Evolutionary conservation across 2,329 filamentous ascomycete genomes (phyloP), one percentile per base, ranked within the genome.

Genomic region (Fusarium domesticum): DNA sequence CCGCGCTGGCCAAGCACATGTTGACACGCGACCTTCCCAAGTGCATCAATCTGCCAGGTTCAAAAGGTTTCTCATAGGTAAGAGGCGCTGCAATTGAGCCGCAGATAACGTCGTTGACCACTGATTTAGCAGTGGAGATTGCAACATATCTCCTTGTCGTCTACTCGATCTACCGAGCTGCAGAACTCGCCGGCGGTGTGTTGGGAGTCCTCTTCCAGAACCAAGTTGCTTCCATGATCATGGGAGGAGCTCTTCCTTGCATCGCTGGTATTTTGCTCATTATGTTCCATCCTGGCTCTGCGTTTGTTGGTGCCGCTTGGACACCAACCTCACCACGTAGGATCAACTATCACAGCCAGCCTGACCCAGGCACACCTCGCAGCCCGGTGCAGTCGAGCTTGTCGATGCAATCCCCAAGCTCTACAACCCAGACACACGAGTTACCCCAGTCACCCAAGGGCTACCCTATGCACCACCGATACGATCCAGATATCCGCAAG

Each of bases 61-160:
- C 52, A 71, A 63, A 40, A 58, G 60, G 4, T 75, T 75, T 33
- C 58, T 77, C 4, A 52, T 71, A 39, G 65, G 76, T 78, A 66
- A 48, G 68, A 58, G 6, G 5, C 11, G n/a, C 7, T 33, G 8
- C 10, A 3, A 30, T 8, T 11, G 12, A 5, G 14, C 18, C 20
- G 16, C 20, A 40, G 1, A 18, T 5, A 18, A 18, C 16, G 7
- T 33, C 8, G 31, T 48, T 61, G 28, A 60, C 37, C 12, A 5
- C 11, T 15, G 7, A 6, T 11, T 18, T 23, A 75, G 72, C 60
- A 28, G 54, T 69, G 36, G 69, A 74, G 43, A 20, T 64, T 5
- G 59, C 68, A 8, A 59, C 65, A 1, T 43, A 55, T 5, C 58
- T 75, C 20, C 60, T 76, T 18, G 53, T 75, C 12, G 52, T 62